Base-by-base conservation (phyloP, 208 protist species). In the Trypanosoma mega region DNA sequence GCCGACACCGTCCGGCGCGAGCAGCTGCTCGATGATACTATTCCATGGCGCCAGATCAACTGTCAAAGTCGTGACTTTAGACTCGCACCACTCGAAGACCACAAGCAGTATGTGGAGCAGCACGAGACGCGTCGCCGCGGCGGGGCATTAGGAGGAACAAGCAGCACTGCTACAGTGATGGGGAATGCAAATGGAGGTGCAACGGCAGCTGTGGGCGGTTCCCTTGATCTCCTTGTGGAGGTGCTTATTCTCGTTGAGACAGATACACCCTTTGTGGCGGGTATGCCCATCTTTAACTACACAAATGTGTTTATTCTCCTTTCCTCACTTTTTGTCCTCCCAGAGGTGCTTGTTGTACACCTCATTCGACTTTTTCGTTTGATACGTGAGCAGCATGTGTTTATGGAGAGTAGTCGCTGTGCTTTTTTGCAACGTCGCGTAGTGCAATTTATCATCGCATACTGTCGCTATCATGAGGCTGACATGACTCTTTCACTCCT, bases 221-320 rank as follows among this genome's bases (percentile, higher is more conserved):
- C 78, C 3, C 47, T 87, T 2, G 78, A 84, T 39, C 53, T 78
- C 18, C 69, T 92, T 4, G 66, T 87, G 27, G 80, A 87, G 52
- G 68, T 86, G 27, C 66, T 87, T 5, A 63, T 84, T 49, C 33
- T 86, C 41, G 69, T 68, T 11, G 80, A 91, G 65, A 59, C 63
- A 24, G 80, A 87, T 45, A 46, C 63, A 9, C 80, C 80, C 12
- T 87, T 81, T 52, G 76, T 68, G 8, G 68, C 49, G 36, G 77
- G 72, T 23, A 75, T 87, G 18, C 78, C 84, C 0, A 50, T 63
- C 14, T 61, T 70, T 34, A 85, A 81, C 67, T 85, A 77, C 68
- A 91, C 80, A 11, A 85, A 82, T 50, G 62, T 78, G 8, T 87
- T 91, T 44, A 73, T 85, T 34, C 57, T 83, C 16, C 58, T 87